These are phyloP conservation scores for Ashbya aceris DNA, from an alignment of 1,139 yeast species.

Conservation along the genomic window DNA sequence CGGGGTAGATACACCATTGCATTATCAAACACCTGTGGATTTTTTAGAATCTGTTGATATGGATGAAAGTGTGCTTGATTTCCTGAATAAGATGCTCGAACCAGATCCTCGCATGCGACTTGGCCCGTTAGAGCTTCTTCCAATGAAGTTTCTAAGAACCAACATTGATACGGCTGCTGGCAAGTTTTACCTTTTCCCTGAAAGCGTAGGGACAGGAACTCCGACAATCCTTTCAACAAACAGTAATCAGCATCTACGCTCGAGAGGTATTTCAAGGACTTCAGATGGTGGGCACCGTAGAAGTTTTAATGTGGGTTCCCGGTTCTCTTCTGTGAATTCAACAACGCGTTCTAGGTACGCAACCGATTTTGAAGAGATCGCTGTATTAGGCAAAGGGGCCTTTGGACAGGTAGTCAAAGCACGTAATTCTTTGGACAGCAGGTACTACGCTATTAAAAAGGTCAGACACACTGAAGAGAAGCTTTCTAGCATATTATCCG, in stretches of 20 bases:
- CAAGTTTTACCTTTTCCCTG: constrained; percentile 14
- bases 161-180: constrained; percentile 38
- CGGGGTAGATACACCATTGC: constrained; percentile 47
- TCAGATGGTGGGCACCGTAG: constrained; percentile 29
- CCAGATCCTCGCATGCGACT: constrained; percentile 63
- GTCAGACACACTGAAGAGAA: constrained; percentile 76
- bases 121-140: constrained; percentile 73
- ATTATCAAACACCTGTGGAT: constrained; percentile 51
- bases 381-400: constrained; percentile 88
- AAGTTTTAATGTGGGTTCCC: constrained; percentile 34
- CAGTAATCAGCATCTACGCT: constrained; percentile 4
- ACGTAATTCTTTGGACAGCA: constrained; percentile 83
- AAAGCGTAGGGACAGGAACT: constrained; percentile 9
- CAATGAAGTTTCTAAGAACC: constrained; percentile 70
- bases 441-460: constrained; percentile 89
- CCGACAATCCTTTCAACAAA: constrained; percentile 5
- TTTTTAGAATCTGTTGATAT: constrained; percentile 44
- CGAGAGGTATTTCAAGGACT: constrained; percentile 5
- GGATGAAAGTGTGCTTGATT: constrained; percentile 52
- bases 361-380: constrained; percentile 88
- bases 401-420: constrained; percentile 97
- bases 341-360: constrained; percentile 47
- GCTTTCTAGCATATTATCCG: constrained; percentile 72
- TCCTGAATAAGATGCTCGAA: constrained; percentile 57
- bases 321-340: constrained; percentile 29